phyloP scores from a whole-genome alignment of 371 early-diverging fungal genomes.

The Nematocida major region DNA sequence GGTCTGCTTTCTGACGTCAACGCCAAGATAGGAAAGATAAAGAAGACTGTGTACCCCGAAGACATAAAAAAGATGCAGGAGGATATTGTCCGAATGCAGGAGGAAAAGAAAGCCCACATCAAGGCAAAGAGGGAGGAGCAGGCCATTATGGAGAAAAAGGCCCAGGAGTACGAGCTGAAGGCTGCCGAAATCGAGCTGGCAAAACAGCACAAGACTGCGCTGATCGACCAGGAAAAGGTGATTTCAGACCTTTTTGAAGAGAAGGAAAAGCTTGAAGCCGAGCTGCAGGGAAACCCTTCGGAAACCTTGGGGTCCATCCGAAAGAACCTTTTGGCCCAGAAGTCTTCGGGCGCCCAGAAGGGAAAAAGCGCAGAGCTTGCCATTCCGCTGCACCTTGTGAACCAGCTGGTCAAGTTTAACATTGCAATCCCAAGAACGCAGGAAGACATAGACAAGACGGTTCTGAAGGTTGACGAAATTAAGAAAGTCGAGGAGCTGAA shows the following conservation, averaged over 20 bases:
- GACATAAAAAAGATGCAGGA: slow-evolving; percentile 40
- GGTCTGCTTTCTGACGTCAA: slow-evolving; percentile 12
- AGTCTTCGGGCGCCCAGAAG: not conserved
- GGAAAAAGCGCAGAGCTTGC: not conserved
- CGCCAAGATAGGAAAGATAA: slow-evolving; percentile 16
- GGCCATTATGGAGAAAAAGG: slow-evolving; percentile 20
- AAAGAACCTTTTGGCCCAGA: not conserved
- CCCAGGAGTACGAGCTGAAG: slow-evolving; percentile 44
- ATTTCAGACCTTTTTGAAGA: slow-evolving; percentile 12
- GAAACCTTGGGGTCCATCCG: slow-evolving; percentile 16
- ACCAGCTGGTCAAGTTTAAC: slow-evolving; percentile 38
- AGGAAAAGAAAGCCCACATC: not conserved
- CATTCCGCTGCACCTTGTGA: slow-evolving; percentile 21
- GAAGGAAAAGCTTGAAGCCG: slow-evolving; percentile 10
- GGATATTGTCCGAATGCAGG: not conserved
- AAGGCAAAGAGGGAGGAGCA: not conserved
- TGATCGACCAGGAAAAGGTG: slow-evolving; percentile 36
- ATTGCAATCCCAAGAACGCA: slow-evolving; percentile 29
- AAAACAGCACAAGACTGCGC: slow-evolving; percentile 6
- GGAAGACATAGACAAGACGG: slow-evolving; percentile 12
- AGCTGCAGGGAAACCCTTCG: slow-evolving; percentile 29
- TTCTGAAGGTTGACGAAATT: slow-evolving; percentile 19
- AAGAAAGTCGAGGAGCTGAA: not conserved
- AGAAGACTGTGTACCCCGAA: slow-evolving; percentile 26
- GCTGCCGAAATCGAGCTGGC: slow-evolving; percentile 42